Conservation (phyloP, 2,329 filamentous ascomycete species). For the Rhytidhysteron rufulum region DNA sequence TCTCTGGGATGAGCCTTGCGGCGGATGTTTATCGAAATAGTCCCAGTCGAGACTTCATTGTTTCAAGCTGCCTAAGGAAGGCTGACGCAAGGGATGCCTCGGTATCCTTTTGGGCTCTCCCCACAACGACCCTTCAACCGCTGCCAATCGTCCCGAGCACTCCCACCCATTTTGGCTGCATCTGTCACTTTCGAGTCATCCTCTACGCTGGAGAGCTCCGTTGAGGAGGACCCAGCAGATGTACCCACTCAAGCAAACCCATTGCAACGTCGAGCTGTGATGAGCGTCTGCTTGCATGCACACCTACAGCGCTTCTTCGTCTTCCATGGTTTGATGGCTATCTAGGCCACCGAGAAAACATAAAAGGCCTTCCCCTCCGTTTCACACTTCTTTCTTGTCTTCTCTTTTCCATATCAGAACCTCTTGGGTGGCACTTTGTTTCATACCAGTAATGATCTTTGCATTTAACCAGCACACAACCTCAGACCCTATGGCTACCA, state of each 20-base stretch:
- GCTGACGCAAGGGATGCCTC: conserved; percentile 1
- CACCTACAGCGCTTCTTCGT: not conserved
- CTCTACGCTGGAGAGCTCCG: not conserved
- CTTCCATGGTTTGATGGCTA: not conserved
- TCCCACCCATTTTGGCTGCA: not conserved
- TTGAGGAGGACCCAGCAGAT: not conserved
- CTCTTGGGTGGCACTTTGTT: not conserved
- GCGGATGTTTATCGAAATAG: not conserved
- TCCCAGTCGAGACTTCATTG: not conserved
- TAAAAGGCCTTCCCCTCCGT: not conserved
- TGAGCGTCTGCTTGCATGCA: not conserved
- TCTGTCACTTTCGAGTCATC: conserved; percentile 1
- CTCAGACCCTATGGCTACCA: not conserved
- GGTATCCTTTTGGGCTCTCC: no score
- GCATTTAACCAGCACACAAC: not conserved
- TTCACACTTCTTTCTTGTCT: not conserved
- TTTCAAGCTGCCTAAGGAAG: not conserved
- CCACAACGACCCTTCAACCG: not conserved
- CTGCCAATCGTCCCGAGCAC: not conserved
- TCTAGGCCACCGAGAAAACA: not conserved
- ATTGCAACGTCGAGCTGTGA: not conserved
- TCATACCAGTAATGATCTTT: not conserved
- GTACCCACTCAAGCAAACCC: not conserved
- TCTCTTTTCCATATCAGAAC: not conserved
- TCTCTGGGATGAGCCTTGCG: conserved; percentile 1